Conservation (phyloP, 208 protist genomes). For the Strigomonas galati region DNA sequence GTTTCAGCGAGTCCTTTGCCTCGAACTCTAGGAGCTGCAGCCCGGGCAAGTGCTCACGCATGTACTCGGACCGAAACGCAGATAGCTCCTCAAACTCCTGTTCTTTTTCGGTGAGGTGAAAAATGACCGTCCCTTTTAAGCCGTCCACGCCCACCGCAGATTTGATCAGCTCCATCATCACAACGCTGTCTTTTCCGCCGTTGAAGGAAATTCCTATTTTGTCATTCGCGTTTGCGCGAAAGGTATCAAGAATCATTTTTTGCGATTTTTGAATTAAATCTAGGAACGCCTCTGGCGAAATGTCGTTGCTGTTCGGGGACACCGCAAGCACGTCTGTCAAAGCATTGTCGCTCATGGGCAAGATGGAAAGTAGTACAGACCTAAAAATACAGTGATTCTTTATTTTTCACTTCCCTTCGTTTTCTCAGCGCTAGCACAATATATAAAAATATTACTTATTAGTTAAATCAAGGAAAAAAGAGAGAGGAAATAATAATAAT, state of each 20-base stretch:
- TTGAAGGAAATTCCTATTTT: conserved; percentile 88
- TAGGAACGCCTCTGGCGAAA: neutral
- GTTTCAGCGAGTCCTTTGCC: conserved; percentile 34
- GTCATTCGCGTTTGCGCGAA: conserved; percentile 26
- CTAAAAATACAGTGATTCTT: neutral
- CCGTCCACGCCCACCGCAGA: conserved; percentile 35
- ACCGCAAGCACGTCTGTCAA: neutral
- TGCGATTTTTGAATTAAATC: conserved; percentile 11
- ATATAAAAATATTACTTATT: conserved; percentile 1
- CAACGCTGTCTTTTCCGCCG: conserved; percentile 88
- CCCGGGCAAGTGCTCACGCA: conserved; percentile 24
- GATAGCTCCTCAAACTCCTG: conserved; percentile 80
- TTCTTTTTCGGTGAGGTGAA: conserved; percentile 45
- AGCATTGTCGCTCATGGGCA: too few species aligned
- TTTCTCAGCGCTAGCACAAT: neutral
- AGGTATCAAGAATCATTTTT: conserved; percentile 43
- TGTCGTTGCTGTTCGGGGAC: neutral
- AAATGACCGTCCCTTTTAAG: conserved; percentile 43
- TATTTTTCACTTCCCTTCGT: neutral
- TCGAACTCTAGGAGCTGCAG: conserved; percentile 30
- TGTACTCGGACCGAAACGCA: conserved; percentile 56
- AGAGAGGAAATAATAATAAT: too few species aligned
- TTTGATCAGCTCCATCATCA: conserved; percentile 75
- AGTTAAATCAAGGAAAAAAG: conserved; percentile 14
- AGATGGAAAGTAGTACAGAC: too few species aligned